Evolutionary conservation across 208 protist species (phyloP), one percentile per base, ranked within the genome.

Genomic region (Naegleria lovaniensis): DNA sequence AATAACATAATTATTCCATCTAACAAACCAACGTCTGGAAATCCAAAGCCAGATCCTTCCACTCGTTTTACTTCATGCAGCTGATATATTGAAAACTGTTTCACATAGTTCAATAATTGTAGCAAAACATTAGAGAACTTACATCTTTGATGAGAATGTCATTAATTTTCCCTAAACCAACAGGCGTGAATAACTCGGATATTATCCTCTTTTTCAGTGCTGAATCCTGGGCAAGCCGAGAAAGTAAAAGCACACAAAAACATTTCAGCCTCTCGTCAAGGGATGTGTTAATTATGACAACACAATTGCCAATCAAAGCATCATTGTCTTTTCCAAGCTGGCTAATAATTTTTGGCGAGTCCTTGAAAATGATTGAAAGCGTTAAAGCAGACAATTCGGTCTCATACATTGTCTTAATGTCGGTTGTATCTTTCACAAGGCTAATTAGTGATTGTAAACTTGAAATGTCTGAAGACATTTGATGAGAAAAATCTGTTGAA

Each of bases 1-100:
- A 97, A 90, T 92, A 97, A 95, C 89, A 96, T 95, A n/a, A 93
- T 94, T 19, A 97, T 95, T 39, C 96, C 96, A 92, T 98, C 96
- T 33, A 97, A 92, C 39, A 97, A 90, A n/a, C 96, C 96, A 90
- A 95, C 95, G 86, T 97, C 95, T 41, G 95, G 93, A 92, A 96
- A 98, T 11, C 95, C 95, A 91, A 96, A 98, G 59, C 95, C 96
- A 88, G 93, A 96, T 0, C 96, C 96, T 51, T 97, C 90, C 55
- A 95, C 92, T 29, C 96, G 93, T 13, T 84, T 90, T 1, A 36
- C 13, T 43, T 83, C 67, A 43, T 83, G 58, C 16, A 22, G 6
- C 41, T 83, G 38, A 76, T 90, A 83, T 2, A 48, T 59, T 0
- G 36, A 51, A 29, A 84, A 84, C 51, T 55, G 83, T 29, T 33